Evolutionary conservation across 495 filamentous ascomycete species (phyloP).

Genomic region (Hypoxylon cercidicola): DNA sequence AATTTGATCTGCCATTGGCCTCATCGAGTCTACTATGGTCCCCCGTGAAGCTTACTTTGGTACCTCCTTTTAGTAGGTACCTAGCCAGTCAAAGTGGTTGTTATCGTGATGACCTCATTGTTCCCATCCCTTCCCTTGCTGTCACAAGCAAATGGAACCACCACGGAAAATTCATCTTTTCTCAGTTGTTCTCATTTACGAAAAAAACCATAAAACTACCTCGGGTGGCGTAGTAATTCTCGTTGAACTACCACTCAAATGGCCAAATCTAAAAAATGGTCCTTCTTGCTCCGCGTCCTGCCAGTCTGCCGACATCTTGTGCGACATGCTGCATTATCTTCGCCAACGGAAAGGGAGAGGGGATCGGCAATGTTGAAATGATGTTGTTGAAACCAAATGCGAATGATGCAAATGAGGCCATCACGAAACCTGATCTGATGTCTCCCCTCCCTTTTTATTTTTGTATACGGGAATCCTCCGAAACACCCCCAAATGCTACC

Average conservation of each 20-base stretch:
- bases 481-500: slow-evolving; percentile 38
- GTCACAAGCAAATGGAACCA: slow-evolving; percentile 25
- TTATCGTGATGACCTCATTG: slow-evolving; percentile 34
- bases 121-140: slow-evolving; percentile 1
- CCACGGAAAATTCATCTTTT: background rate
- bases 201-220: background rate
- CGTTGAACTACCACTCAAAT: background rate
- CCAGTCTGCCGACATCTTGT: slow-evolving; percentile 21
- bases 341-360: slow-evolving; percentile 8
- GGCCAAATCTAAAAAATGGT: background rate
- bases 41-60: no score
- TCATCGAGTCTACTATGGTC: no score
- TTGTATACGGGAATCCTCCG: slow-evolving; percentile 31
- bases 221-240: slow-evolving; percentile 2
- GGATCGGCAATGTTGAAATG: slow-evolving; percentile 34
- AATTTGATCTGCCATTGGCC: no score
- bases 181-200: slow-evolving; percentile 30
- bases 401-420: slow-evolving; percentile 39
- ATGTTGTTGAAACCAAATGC: slow-evolving; percentile 38
- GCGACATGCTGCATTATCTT: slow-evolving; percentile 1
- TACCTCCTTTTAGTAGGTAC: background rate
- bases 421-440: slow-evolving; percentile 20
- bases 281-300: background rate
- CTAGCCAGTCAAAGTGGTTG: slow-evolving; percentile 5
- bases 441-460: slow-evolving; percentile 11